Percentiles rank a stretch among this genome's conserved stretches.
Evolutionary conservation across 495 filamentous ascomycete species (phyloP).

Genomic region (Physcia stellaris): DNA sequence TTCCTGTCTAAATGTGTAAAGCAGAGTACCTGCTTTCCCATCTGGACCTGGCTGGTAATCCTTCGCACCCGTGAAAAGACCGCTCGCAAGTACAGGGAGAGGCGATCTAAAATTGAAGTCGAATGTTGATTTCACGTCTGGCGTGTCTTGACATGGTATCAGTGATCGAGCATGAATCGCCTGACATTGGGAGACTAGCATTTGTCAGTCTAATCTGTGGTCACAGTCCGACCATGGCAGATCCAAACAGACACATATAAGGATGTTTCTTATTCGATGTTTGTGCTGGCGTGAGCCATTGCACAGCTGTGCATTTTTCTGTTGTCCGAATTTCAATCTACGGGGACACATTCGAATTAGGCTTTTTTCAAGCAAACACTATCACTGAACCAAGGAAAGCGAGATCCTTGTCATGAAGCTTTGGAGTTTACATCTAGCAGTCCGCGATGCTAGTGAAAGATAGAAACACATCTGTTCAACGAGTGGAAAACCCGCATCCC

Average conservation of each 20-base stretch:
- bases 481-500: neutral
- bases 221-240: neutral
- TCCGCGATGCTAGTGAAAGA: too few relatives aligned
- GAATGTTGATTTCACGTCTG: slow-evolving; percentile 84
- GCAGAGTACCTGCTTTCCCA: slow-evolving; percentile 33
- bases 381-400: too few relatives aligned
- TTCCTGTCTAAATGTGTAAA: slow-evolving; percentile 75
- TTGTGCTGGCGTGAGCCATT: slow-evolving; percentile 85
- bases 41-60: slow-evolving; percentile 31
- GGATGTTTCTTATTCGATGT: slow-evolving; percentile 86
- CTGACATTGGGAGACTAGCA: slow-evolving; percentile 82
- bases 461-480: neutral
- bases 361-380: too few relatives aligned
- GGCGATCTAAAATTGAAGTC: slow-evolving; percentile 78
- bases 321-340: slow-evolving; percentile 58
- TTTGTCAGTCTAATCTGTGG: neutral
- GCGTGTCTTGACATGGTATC: slow-evolving; percentile 95
- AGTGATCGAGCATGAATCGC: slow-evolving; percentile 86
- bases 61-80: slow-evolving; percentile 47
- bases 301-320: slow-evolving; percentile 74
- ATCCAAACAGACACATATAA: slow-evolving; percentile 62
- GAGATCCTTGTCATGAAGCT: too few relatives aligned
- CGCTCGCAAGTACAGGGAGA: slow-evolving; percentile 77
- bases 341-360: too few relatives aligned
- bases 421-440: too few relatives aligned